A percentile compares a stretch with the other conserved stretches of the same genome.
Evolutionary conservation across 179 eudicot genomes (phyloP).

Genomic region (Beta macrorhiza): DNA sequence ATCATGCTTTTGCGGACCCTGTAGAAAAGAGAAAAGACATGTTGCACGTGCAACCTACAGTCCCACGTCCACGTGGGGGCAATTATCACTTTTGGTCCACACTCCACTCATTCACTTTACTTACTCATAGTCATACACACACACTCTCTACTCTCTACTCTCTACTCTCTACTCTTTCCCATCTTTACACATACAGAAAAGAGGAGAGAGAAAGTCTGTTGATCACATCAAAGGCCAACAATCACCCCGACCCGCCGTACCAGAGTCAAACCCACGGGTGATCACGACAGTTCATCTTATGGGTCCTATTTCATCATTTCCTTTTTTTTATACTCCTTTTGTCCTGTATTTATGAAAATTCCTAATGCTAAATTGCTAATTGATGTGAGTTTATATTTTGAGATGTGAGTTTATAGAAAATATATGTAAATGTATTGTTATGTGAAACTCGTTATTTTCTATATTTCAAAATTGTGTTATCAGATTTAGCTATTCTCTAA

Average conservation of each 20-base stretch:
- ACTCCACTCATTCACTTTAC: conserved; percentile 2
- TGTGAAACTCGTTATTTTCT: too few species aligned
- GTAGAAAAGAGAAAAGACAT: conserved; percentile 19
- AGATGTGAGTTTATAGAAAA: too few species aligned
- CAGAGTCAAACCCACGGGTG: conserved; percentile 18
- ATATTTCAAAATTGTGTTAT: too few species aligned
- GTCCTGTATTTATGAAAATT: too few species aligned
- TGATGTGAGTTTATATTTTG: neutral
- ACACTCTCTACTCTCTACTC: too few species aligned
- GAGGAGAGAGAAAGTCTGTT: conserved; percentile 3
- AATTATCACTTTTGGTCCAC: conserved; percentile 38
- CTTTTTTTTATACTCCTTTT: neutral
- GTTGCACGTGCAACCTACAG: conserved; percentile 48
- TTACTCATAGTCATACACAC: neutral
- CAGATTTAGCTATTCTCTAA: too few species aligned
- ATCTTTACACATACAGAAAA: neutral
- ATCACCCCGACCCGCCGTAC: conserved; percentile 20
- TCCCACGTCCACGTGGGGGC: conserved; percentile 48
- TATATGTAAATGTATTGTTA: too few species aligned
- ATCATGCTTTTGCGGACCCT: conserved; percentile 34
- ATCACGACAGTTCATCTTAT: conserved; percentile 20
- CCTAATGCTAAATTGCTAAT: neutral
- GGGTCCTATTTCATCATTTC: neutral
- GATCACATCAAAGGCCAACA: conserved; percentile 24
- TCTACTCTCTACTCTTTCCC: neutral